Conservation (phyloP, 2,329 filamentous ascomycete genomes). For the Trichoderma simmonsii region DNA sequence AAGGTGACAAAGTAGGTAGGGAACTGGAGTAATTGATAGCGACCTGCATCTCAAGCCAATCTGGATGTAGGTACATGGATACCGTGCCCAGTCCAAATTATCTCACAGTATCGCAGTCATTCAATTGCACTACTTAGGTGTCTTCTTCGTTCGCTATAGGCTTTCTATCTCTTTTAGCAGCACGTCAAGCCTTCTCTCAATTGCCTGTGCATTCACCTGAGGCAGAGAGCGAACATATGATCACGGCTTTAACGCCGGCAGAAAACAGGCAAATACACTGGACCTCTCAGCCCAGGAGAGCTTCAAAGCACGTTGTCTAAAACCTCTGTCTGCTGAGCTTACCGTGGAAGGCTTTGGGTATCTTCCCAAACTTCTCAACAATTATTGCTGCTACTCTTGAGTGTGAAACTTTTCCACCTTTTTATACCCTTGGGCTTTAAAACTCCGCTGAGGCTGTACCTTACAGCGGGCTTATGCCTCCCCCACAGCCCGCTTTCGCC, state of each 20-base stretch:
- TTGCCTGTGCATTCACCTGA: not conserved
- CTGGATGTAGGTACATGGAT: not conserved
- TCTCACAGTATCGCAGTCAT: not conserved
- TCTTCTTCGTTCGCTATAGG: not conserved
- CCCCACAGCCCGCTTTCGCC: conserved; percentile 11
- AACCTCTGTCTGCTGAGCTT: not conserved
- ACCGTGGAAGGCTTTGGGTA: not conserved
- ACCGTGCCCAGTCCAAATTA: not conserved
- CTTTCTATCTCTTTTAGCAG: not conserved
- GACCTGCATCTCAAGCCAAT: not conserved
- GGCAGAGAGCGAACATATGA: not conserved
- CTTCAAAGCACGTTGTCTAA: not conserved
- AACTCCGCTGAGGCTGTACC: not conserved
- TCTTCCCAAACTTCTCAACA: not conserved
- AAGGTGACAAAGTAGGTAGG: not conserved
- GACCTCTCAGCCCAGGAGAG: not conserved
- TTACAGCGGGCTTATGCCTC: conserved; percentile 5
- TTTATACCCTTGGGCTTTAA: not conserved
- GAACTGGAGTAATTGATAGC: not conserved
- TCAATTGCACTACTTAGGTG: not conserved
- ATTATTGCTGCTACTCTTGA: not conserved
- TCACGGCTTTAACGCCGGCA: not conserved
- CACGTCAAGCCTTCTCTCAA: not conserved
- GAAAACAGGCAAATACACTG: not conserved
- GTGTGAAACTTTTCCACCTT: not conserved